Evolutionary conservation across 2,329 filamentous ascomycete species (phyloP), one percentile per base, ranked within the genome.

Genomic region (Aspergillus viridinutans): DNA sequence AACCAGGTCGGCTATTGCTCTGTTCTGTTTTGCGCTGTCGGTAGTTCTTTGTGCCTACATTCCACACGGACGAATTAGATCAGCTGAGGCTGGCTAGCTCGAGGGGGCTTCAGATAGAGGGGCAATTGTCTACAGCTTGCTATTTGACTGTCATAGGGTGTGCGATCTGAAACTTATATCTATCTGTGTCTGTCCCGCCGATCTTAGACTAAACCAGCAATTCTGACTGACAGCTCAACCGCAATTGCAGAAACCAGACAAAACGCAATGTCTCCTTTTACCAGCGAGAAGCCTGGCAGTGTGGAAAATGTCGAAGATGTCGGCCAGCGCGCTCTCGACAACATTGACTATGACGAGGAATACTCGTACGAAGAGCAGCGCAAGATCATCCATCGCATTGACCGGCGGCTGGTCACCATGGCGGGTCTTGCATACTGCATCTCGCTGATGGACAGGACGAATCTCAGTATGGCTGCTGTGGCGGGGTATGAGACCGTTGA

Each of bases 361-460:
- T 86, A 87, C 72, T 80, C 83, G 0, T 79, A 79, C 0, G 72
- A 78, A 20, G 86, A 93, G 74, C 83, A 89, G 74, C 83, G 78
- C 69, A 81, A 76, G 50, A 90, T 94, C 67, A 84, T 92, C 42
- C 80, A 82, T 58, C 83, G 85, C 17, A 78, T 94, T 62, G 90
- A 95, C 71, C 76, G 78, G 38, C 83, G 86, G 1, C 76, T 89
- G 3, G 82, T 89, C 49, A 69, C 81, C 4, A 85, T 82, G 0
- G 82, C 85, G 4, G 86, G 86, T 21, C 69, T 81, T 61, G 82
- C 91, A 75, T 92, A 92, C 73, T 90, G 87, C 69, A 80, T 90
- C 65, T 88, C 83, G 60, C 76, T 93, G 58, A 90, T 93, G 85
- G 90, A 94, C 69, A 80, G 90, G 40, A 90, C 88, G 4, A 93